These are phyloP conservation scores for Pulicaria dysenterica DNA, from an alignment of 129 eudicot species.

Conservation along the genomic window DNA sequence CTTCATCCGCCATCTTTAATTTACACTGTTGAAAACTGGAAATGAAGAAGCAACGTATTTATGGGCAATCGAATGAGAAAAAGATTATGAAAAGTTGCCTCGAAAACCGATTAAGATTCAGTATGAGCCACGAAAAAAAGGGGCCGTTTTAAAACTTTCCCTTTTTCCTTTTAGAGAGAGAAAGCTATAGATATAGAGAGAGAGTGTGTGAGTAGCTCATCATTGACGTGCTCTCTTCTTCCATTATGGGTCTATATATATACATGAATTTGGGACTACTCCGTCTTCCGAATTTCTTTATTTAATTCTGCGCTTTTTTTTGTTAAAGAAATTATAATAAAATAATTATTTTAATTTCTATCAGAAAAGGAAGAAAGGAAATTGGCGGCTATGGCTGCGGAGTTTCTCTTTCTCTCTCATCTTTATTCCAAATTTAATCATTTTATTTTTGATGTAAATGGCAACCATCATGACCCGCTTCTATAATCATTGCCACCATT, in stretches of 20 bases:
- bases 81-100: conserved; percentile 32
- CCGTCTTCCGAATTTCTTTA: not conserved
- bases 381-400: conserved; percentile 54
- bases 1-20: conserved; percentile 34
- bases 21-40: not conserved
- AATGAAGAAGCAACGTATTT: conserved; percentile 2
- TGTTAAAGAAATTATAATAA: not conserved
- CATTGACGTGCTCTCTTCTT: conserved; percentile 34
- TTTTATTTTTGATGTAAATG: conserved; percentile 36
- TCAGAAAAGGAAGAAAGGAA: conserved; percentile 18
- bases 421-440: conserved; percentile 38
- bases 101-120: conserved; percentile 35
- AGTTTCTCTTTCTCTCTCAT: conserved; percentile 41
- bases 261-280: conserved; percentile 30
- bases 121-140: conserved; percentile 22
- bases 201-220: conserved; percentile 31
- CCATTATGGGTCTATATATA: conserved; percentile 37
- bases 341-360: not conserved
- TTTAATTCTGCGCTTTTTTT: conserved; percentile 30
- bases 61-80: not conserved
- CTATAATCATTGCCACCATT: conserved; percentile 37
- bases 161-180: conserved; percentile 30
- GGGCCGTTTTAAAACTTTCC: conserved; percentile 39
- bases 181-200: conserved; percentile 27
- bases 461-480: conserved; percentile 35